Conservation (phyloP, 257 asterid genomes). For the Solanum lignicaule region DNA sequence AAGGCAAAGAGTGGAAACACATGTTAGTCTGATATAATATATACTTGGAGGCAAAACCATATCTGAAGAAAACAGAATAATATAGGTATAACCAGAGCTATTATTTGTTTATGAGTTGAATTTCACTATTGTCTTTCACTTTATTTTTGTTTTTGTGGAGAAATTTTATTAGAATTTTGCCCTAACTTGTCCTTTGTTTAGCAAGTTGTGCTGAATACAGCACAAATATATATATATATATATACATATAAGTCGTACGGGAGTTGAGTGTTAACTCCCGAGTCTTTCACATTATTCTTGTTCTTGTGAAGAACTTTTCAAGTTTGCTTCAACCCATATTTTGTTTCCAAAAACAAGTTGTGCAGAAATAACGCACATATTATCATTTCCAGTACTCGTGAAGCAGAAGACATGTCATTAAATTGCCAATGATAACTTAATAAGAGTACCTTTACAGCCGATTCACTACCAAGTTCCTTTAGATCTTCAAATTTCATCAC, state of each 20-base stretch:
- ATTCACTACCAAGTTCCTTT: constrained; percentile 81
- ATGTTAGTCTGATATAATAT: not conserved
- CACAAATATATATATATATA: not conserved
- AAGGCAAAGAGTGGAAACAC: not conserved
- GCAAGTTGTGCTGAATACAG: not conserved
- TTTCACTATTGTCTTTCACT: not conserved
- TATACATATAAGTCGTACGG: not conserved
- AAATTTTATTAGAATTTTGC: not conserved
- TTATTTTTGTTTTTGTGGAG: not conserved
- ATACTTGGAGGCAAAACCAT: not conserved
- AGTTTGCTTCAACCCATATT: not conserved
- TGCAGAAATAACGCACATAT: not conserved
- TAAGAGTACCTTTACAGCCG: constrained; percentile 77
- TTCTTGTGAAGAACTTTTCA: not conserved
- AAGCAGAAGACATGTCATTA: not conserved
- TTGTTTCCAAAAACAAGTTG: not conserved
- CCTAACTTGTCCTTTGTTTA: not conserved
- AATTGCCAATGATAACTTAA: not conserved
- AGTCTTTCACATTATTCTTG: not conserved
- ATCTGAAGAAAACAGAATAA: not conserved
- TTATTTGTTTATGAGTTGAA: not conserved
- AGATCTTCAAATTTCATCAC: constrained; percentile 97
- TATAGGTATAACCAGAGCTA: not conserved
- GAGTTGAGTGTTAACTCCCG: not conserved
- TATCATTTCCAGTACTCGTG: not conserved